These are phyloP conservation scores for Arabidopsis lyrata DNA, from an alignment of 441 rosid genomes.

Conservation along the genomic window DNA sequence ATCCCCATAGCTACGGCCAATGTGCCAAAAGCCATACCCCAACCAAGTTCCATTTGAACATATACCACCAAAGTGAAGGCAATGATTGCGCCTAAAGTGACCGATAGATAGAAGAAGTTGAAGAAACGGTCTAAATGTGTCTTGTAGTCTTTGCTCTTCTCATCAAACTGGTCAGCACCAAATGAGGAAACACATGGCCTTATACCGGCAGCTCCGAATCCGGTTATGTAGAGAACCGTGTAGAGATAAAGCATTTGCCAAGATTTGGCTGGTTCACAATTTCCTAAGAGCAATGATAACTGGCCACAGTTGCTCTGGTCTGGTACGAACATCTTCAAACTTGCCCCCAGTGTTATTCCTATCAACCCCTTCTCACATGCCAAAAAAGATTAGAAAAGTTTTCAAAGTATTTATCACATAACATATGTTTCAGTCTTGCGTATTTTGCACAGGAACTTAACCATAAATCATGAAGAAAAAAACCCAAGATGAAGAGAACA, in stretches of 20 bases:
- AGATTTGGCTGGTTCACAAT: slow-evolving; percentile 74
- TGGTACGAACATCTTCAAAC: slow-evolving; percentile 66
- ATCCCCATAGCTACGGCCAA: slow-evolving; percentile 88
- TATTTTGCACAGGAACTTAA: neutral
- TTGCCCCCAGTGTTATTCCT: slow-evolving; percentile 83
- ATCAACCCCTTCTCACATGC: slow-evolving; percentile 68
- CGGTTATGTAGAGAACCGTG: slow-evolving; percentile 78
- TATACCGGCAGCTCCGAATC: slow-evolving; percentile 94
- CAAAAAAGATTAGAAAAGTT: neutral
- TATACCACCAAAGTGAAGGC: slow-evolving; percentile 93
- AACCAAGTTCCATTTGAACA: slow-evolving; percentile 79
- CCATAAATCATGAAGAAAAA: neutral
- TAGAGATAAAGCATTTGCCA: slow-evolving; percentile 90
- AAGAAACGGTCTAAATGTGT: slow-evolving; percentile 87
- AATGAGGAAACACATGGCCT: slow-evolving; percentile 96
- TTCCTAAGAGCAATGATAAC: slow-evolving; percentile 73
- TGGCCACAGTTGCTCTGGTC: slow-evolving; percentile 71
- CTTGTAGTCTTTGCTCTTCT: slow-evolving; percentile 74
- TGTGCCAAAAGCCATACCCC: slow-evolving; percentile 93
- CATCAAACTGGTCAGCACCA: slow-evolving; percentile 98
- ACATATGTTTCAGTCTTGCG: slow-evolving; percentile 11
- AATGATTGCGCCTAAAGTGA: slow-evolving; percentile 83
- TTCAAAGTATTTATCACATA: neutral
- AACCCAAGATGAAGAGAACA: neutral
- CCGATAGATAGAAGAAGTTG: slow-evolving; percentile 92